Evolutionary conservation across 371 early-diverging fungal genomes (phyloP).

Genomic region (Actinomucor elegans): DNA sequence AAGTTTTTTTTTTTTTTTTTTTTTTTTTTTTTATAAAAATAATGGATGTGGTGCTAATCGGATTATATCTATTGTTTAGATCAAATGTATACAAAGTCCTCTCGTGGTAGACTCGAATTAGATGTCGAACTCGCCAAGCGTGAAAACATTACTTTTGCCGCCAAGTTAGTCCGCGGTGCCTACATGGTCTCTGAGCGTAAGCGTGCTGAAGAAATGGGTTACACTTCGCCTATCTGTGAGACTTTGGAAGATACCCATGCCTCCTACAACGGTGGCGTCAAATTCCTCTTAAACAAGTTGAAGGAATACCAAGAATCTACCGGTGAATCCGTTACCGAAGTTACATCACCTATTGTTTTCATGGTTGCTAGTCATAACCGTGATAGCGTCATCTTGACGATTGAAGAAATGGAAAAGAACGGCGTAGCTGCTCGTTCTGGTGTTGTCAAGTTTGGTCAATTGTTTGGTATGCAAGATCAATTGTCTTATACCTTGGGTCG

Average conservation of each 20-base stretch:
- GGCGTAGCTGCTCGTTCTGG: conserved; percentile 57
- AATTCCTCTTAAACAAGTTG: conserved; percentile 66
- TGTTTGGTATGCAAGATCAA: conserved; percentile 89
- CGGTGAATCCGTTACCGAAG: conserved; percentile 27
- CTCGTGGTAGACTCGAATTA: conserved; percentile 60
- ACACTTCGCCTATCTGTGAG: conserved; percentile 82
- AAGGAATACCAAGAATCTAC: conserved; percentile 28
- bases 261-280: conserved; percentile 81
- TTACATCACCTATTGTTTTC: conserved; percentile 62
- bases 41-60: not conserved
- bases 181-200: conserved; percentile 91
- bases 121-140: conserved; percentile 73
- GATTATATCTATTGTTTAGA: conserved; percentile 32
- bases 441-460: conserved; percentile 90
- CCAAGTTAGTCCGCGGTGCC: conserved; percentile 93
- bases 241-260: conserved; percentile 82
- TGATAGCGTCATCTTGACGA: conserved; percentile 70
- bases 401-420: conserved; percentile 65
- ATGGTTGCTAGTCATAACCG: conserved; percentile 94
- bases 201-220: conserved; percentile 67
- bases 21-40: not conserved
- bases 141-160: conserved; percentile 78
- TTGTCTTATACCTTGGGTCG: conserved; percentile 76
- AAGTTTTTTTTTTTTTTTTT: conserved; percentile 17
- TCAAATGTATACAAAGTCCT: conserved; percentile 92